Evolutionary conservation across 2,329 filamentous ascomycete genomes (phyloP), one percentile per base, ranked within the genome.

Genomic region (Penicillium digitatum): DNA sequence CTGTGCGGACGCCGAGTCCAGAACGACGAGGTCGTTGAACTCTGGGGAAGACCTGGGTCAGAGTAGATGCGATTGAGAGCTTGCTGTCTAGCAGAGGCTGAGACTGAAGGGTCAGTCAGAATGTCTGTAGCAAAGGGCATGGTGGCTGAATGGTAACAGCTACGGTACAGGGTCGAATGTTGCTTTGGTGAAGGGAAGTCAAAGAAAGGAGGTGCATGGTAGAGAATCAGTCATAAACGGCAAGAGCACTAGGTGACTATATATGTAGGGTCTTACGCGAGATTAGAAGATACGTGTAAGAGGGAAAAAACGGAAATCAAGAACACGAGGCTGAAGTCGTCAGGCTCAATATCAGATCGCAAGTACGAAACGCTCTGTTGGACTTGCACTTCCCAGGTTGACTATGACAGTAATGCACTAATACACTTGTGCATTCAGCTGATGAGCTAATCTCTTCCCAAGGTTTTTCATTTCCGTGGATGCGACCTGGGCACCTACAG

Each of bases 1-100:
- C 46, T 31, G 0, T 70, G 68, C 0, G 60, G 59, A 0, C 59
- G 50, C 31, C 62, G 52, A 16, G 70, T 58, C 71, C 71, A 74
- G 53, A 71, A 72, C 0, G 73, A 69, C 1, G 64, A 56, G 0
- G 72, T 76, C 2, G 72, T 67, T 5, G 66, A 58, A 5, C 43
- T 42, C 9, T 57, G 18, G 3, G 68, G 68, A 0, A 69, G 54
- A 1, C 67, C 66, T 1, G 68, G 67, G 29, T 69, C 66, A 16
- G 65, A 42, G 44, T 60, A 55, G 9, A 58, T 58, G 24, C 68
- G 63, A 26, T 65, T 26, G 14, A 69, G 49, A 31, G 68, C 68
- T 39, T 58, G 38, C 52, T 68, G 64, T 11, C 63, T 57, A n/a
- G 57, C 57, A 29, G 51, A 12, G 6, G 45, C 38, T 20, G 67